Base-by-base conservation (phyloP, 306 rosid genomes). In the Castanea mollissima region DNA sequence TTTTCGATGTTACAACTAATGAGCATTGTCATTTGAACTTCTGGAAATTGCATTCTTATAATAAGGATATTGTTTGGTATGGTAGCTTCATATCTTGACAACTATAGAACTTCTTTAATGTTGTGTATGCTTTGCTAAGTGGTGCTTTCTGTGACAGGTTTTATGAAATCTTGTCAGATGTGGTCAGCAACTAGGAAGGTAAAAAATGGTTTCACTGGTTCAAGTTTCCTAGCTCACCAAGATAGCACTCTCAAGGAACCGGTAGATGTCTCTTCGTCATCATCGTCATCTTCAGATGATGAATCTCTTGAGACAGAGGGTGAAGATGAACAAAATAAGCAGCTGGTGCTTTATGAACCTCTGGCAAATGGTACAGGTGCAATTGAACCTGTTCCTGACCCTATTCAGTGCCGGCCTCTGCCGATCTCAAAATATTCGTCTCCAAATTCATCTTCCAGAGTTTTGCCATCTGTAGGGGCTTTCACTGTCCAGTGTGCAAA, bases 401-500 rank as follows among this genome's bases (percentile, higher is more conserved):
- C 90, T 35, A 46, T 77, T 74, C 78, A 10, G 32, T 80, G 57
- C 55, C 81, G 38, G 46, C 85, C 80, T 57, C 82, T 78, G 19
- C 20, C 72, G 15, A 49, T 46, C 56, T 77, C 71, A 4, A 75
- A 78, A 75, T 83, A 44, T 51, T 59, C 46, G 18, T 62, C 82
- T 68, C 63, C 72, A 27, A 69, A 78, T n/a, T 75, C 75, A 76
- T 52, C 85, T 79, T 63, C 97, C 41, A 89, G 88, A 77, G 79
- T 79, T 69, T 83, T 93, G 82, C 99, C 97, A 4, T 82, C 98
- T 67, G 87, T 95, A 0, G 97, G 91, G 75, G 94, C 91, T 23
- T 95, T 93, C 84, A 88, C 97, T 51, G 94, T 95, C 41, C 99
- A 95, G 79, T 95, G 99, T 80, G 98, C 99, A 19, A 76, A 67